These are phyloP conservation scores for Eruca vesicaria DNA, from an alignment of 441 rosid species.

Conservation along the genomic window DNA sequence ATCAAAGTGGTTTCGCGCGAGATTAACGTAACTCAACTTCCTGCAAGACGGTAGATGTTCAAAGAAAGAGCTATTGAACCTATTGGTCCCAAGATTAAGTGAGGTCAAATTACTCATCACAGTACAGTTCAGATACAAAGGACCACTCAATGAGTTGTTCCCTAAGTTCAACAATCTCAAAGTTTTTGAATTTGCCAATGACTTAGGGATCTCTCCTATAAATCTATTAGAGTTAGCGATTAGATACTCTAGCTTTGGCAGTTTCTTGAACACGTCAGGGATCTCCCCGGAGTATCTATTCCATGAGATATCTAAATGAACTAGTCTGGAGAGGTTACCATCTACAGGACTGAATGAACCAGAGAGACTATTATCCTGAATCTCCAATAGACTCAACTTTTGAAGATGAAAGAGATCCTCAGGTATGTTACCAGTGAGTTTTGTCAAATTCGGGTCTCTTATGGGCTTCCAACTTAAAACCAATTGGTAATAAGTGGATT, in stretches of 20 bases:
- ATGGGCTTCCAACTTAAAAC: no score
- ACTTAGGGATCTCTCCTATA: constrained; percentile 49
- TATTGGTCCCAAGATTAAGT: constrained; percentile 58
- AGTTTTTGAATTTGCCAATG: constrained; percentile 52
- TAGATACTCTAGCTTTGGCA: constrained; percentile 37
- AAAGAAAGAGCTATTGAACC: constrained; percentile 45
- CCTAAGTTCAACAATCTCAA: constrained; percentile 49
- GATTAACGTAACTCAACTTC: constrained; percentile 42
- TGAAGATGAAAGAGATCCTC: constrained; percentile 50
- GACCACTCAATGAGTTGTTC: constrained; percentile 61
- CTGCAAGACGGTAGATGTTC: constrained; percentile 51
- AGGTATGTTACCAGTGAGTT: constrained; percentile 49
- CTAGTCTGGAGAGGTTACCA: constrained; percentile 47
- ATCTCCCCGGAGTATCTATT: constrained; percentile 51
- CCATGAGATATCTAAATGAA: constrained; percentile 50
- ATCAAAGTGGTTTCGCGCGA: constrained; percentile 48
- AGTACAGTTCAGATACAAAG: constrained; percentile 45
- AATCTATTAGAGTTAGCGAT: constrained; percentile 46
- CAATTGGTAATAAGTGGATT: no score
- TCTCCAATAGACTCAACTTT: constrained; percentile 36
- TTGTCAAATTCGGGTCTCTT: no score
- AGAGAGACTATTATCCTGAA: constrained; percentile 51
- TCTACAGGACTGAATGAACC: constrained; percentile 44
- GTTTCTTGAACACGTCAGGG: constrained; percentile 51
- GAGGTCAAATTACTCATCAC: constrained; percentile 49